Percentiles rank a stretch among this genome's conserved stretches.
Conservation (phyloP, 2,329 filamentous ascomycete species). For the Aureobasidium musti region DNA sequence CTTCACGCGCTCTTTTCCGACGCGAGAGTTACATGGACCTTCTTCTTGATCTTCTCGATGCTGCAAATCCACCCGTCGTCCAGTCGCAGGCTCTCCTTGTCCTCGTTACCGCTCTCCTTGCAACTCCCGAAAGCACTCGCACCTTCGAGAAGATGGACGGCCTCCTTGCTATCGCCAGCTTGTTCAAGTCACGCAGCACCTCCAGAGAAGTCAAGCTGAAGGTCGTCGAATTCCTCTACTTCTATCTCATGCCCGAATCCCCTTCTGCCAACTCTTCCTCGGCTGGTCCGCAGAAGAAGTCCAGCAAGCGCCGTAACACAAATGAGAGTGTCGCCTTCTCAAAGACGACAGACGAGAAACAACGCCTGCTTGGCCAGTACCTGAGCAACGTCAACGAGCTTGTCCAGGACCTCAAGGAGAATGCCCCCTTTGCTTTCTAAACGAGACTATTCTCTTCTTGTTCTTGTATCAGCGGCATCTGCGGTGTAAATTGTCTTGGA, state of each 20-base stretch:
- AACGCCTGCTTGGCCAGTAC: slow-evolving; percentile 72
- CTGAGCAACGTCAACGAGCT: slow-evolving; percentile 81
- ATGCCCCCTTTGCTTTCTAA: slow-evolving; percentile 64
- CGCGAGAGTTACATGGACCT: slow-evolving; percentile 96
- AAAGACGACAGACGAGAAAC: slow-evolving; percentile 78
- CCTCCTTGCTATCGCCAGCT: slow-evolving; percentile 82
- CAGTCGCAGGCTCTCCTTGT: slow-evolving; percentile 88
- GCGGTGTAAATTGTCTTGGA: slow-evolving; percentile 6
- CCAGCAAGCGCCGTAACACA: slow-evolving; percentile 34
- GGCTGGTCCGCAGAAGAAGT: slow-evolving; percentile 34
- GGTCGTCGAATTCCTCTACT: slow-evolving; percentile 96
- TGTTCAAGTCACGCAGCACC: slow-evolving; percentile 88
- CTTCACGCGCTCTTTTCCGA: slow-evolving; percentile 82
- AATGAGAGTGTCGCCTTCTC: slow-evolving; percentile 41
- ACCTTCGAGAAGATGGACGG: slow-evolving; percentile 92
- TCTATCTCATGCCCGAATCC: slow-evolving; percentile 95
- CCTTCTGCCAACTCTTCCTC: slow-evolving; percentile 42
- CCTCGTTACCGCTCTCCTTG: slow-evolving; percentile 84
- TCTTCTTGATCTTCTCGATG: slow-evolving; percentile 90
- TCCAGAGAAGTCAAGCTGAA: slow-evolving; percentile 89
- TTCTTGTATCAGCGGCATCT: neutral
- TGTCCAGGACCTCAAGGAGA: slow-evolving; percentile 76
- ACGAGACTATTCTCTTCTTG: neutral
- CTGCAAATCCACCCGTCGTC: slow-evolving; percentile 83
- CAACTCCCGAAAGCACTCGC: slow-evolving; percentile 82